Percentiles rank a stretch among this genome's conserved stretches.
These are phyloP conservation scores for Petunia axillaris DNA, from an alignment of 257 asterid species.

Conservation along the genomic window DNA sequence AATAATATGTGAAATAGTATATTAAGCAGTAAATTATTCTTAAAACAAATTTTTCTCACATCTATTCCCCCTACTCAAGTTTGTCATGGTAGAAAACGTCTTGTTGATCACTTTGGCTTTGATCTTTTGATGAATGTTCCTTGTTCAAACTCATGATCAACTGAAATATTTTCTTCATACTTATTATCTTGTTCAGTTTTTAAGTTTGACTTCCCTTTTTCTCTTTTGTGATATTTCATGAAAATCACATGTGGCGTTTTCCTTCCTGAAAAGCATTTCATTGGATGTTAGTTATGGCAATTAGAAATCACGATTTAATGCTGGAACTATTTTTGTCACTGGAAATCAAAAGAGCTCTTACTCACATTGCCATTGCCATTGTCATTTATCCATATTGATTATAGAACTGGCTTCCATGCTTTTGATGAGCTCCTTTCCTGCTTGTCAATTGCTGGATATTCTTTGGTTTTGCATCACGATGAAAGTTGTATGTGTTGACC, in stretches of 20 bases:
- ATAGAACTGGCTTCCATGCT: constrained; percentile 4
- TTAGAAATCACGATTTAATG: not conserved
- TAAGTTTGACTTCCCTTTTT: not conserved
- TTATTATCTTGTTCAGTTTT: constrained; percentile 1
- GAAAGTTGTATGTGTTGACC: not conserved
- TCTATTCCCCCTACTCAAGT: not conserved
- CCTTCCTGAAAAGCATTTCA: not conserved
- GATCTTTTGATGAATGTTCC: not conserved
- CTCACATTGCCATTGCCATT: not conserved
- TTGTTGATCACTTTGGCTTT: not conserved
- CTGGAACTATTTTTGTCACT: not conserved
- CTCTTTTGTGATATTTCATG: not conserved
- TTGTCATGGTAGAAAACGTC: constrained; percentile 12
- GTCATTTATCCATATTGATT: not conserved
- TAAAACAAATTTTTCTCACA: constrained; percentile 4
- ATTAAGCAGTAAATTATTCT: constrained; percentile 2
- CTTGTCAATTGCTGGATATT: constrained; percentile 2
- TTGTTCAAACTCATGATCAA: not conserved
- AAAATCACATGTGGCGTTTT: not conserved
- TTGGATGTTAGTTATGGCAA: not conserved
- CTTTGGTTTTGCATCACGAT: not conserved
- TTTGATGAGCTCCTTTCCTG: constrained; percentile 13
- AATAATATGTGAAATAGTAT: constrained; percentile 11
- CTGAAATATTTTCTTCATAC: not conserved
- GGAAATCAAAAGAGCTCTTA: not conserved